Base-by-base conservation (phyloP, 306 rosid genomes). In the Hippophae tibetana region DNA sequence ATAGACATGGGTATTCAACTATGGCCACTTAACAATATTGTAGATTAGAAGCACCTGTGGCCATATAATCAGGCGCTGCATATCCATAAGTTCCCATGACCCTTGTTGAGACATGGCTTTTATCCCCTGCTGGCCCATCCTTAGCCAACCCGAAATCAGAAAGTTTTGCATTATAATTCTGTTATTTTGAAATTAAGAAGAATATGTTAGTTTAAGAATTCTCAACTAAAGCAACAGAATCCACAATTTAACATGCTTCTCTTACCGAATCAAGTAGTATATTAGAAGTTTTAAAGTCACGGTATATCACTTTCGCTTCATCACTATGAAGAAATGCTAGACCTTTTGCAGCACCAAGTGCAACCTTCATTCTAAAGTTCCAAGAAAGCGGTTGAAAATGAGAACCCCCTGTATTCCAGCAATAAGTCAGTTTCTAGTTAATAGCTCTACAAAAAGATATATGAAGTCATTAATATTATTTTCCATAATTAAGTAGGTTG, bases 111-210 rank as follows among this genome's bases (percentile, higher is more conserved):
- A 93, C 99, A 63, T 93, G 78, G 73, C 99, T 93, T 66, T 44
- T 70, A 78, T 82, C 95, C 56, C 81, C 95, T 5, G 75, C 83
- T 5, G 99, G 99, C 56, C 95, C 99, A 46, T 88, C 99, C 79
- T 86, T 93, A 43, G 99, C 99, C 81, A 93, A 81, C 52, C 99
- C 99, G 57, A 93, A 93, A 72, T 93, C 99, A 13, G 97, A 93
- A 51, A 93, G 97, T 60, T 88, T 86, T 47, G 95, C 97, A 65
- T 72, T 77, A 56, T 75, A 86, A 56, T 68, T 66, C 99, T 93
- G 89, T 66, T 48, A 56, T 54, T 57, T 61, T 27, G 6, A 40
- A 73, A 65, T 55, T 38, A 47, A 68, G 62, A 14, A 31, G 57
- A 65, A 61, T 58, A 63, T 67, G 72, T 57, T 49, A 10, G 62